Conservation (phyloP, 1,139 yeast species). For the Suhomyces atakaporum region DNA sequence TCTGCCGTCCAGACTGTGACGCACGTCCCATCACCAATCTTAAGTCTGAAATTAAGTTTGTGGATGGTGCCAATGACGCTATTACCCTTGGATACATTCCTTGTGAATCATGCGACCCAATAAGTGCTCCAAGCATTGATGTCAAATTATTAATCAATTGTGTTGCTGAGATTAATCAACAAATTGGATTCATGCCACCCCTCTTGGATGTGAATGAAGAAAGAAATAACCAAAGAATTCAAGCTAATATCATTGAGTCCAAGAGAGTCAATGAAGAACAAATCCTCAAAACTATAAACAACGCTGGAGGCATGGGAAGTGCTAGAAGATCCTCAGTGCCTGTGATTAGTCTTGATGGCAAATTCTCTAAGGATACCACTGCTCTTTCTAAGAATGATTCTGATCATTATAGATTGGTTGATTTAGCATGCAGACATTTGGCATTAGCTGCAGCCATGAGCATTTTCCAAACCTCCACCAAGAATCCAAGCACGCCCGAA, state of each 20-base stretch:
- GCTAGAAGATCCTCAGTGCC: constrained; percentile 33
- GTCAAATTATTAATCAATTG: constrained; percentile 56
- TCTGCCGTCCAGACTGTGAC: constrained; percentile 74
- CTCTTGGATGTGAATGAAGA: constrained; percentile 51
- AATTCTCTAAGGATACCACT: constrained; percentile 28
- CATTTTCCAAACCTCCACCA: constrained; percentile 31
- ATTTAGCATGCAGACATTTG: constrained; percentile 80
- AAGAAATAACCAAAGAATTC: constrained; percentile 37
- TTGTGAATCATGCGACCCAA: constrained; percentile 56
- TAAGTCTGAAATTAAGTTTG: constrained; percentile 49
- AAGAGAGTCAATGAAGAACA: constrained; percentile 32
- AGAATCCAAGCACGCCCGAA: constrained; percentile 23
- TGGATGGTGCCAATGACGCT: constrained; percentile 46
- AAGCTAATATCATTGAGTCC: constrained; percentile 40
- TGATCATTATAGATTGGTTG: constrained; percentile 71
- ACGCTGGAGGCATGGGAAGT: constrained; percentile 15
- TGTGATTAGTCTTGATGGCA: constrained; percentile 26
- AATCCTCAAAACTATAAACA: constrained; percentile 24
- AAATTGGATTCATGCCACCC: constrained; percentile 60
- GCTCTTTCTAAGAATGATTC: constrained; percentile 56
- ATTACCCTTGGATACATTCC: constrained; percentile 45
- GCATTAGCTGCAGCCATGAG: constrained; percentile 77
- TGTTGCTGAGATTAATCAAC: constrained; percentile 57
- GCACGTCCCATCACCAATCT: constrained; percentile 45
- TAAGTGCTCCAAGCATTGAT: constrained; percentile 44